Evolutionary conservation across 2,329 filamentous ascomycete genomes (phyloP).

Genomic region (Didymella pomorum): DNA sequence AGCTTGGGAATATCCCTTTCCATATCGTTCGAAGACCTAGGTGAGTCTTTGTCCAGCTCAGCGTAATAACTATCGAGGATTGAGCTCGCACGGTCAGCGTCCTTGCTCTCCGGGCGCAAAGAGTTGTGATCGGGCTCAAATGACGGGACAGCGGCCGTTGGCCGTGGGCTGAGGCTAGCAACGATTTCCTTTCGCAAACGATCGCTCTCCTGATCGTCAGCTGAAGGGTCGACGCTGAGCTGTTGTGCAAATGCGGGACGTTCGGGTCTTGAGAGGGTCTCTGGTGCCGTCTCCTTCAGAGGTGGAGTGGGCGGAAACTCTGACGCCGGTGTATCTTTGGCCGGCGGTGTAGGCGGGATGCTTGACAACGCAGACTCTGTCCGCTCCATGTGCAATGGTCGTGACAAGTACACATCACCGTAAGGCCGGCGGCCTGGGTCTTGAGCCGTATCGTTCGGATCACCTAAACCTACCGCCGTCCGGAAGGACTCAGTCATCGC

Average conservation of each 20-base stretch:
- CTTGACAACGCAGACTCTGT: constrained; percentile 48
- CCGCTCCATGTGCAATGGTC: constrained; percentile 51
- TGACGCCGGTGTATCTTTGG: constrained; percentile 53
- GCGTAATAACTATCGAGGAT: constrained; percentile 71
- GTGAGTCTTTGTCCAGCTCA: constrained; percentile 55
- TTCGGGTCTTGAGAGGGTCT: constrained; percentile 24
- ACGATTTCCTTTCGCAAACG: constrained; percentile 77
- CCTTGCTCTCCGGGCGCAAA: constrained; percentile 35
- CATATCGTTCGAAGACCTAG: constrained; percentile 39
- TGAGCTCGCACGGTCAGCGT: constrained; percentile 63
- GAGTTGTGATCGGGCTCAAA: constrained; percentile 34
- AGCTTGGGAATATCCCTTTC: constrained; percentile 15
- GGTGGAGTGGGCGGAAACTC: constrained; percentile 41
- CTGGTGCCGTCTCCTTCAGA: constrained; percentile 51
- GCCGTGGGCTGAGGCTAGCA: constrained; percentile 64
- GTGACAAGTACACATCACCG: constrained; percentile 49
- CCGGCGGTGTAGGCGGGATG: constrained; percentile 56
- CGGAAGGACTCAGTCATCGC: constrained; percentile 59
- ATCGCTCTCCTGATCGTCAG: constrained; percentile 73
- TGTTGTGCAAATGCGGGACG: constrained; percentile 42
- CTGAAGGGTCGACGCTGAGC: constrained; percentile 60
- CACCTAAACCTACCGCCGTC: constrained; percentile 45
- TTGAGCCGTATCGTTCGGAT: constrained; percentile 30
- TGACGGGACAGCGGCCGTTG: constrained; percentile 27
- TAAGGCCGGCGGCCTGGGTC: constrained; percentile 16